Conservation (phyloP, 2,329 filamentous ascomycete genomes). For the Aureobasidium sp. region DNA sequence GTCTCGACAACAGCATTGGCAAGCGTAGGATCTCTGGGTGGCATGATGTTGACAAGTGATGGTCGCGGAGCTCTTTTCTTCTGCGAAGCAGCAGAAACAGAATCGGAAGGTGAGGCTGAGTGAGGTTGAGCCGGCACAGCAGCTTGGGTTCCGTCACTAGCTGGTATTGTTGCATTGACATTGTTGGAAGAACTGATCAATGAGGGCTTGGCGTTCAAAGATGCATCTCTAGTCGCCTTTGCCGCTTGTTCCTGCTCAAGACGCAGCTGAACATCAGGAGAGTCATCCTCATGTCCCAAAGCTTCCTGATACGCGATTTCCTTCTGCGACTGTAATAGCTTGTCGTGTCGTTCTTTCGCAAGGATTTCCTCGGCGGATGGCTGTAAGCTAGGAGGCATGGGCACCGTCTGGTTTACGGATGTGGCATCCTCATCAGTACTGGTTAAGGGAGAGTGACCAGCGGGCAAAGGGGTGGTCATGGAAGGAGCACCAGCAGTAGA, state of each 20-base stretch:
- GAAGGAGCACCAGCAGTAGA: slow-evolving; percentile 64
- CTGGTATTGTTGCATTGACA: neutral
- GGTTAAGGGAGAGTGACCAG: slow-evolving; percentile 62
- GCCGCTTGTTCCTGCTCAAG: slow-evolving; percentile 17
- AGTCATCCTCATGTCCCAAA: slow-evolving; percentile 36
- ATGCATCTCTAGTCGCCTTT: slow-evolving; percentile 10
- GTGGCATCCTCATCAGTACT: slow-evolving; percentile 58
- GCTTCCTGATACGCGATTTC: slow-evolving; percentile 35
- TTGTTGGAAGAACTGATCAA: neutral
- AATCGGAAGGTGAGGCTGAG: neutral
- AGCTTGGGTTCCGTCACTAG: neutral
- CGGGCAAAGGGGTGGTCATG: slow-evolving; percentile 60
- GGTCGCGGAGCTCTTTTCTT: neutral
- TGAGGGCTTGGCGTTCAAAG: neutral
- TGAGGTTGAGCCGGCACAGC: neutral
- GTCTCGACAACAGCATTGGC: neutral
- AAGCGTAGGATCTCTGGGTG: neutral
- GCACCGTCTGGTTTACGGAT: slow-evolving; percentile 23
- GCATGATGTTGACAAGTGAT: slow-evolving; percentile 1
- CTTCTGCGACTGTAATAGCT: slow-evolving; percentile 41
- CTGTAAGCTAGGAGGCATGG: slow-evolving; percentile 11
- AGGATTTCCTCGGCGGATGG: slow-evolving; percentile 26
- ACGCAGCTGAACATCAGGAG: slow-evolving; percentile 50
- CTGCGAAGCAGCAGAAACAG: neutral
- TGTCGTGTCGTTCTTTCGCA: slow-evolving; percentile 46